Conservation (phyloP, 352 stramenopile species). For the Aphanomyces euteiches region DNA sequence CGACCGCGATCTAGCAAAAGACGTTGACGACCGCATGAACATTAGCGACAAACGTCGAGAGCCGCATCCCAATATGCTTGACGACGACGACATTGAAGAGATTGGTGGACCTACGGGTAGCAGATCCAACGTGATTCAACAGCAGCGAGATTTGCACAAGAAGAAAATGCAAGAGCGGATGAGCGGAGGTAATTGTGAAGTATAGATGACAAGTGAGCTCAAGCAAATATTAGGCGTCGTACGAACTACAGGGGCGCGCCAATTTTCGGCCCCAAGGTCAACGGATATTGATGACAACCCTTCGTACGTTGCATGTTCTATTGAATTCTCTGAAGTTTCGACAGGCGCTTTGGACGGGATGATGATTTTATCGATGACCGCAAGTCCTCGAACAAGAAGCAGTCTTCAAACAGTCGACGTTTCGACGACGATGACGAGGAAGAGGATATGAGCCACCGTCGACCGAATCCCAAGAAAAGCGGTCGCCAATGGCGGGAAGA, state of each 20-base stretch:
- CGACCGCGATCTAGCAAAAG: conserved; percentile 42
- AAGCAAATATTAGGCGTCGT: conserved; percentile 51
- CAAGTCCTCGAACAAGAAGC: background rate
- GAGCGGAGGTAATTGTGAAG: conserved; percentile 48
- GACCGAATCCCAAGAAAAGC: conserved; percentile 28
- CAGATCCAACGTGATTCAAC: conserved; percentile 73
- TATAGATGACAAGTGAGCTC: background rate
- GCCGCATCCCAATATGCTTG: conserved; percentile 67
- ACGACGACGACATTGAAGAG: conserved; percentile 76
- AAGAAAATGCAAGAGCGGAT: conserved; percentile 83
- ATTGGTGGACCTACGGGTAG: conserved; percentile 48
- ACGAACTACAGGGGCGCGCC: conserved; percentile 62
- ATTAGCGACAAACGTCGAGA: conserved; percentile 46
- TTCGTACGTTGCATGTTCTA: conserved; percentile 45
- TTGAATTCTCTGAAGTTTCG: background rate
- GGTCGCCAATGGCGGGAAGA: conserved; percentile 26
- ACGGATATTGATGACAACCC: conserved; percentile 76
- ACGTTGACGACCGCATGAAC: conserved; percentile 60
- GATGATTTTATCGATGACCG: conserved; percentile 43
- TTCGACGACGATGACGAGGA: conserved; percentile 54
- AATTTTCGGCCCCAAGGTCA: conserved; percentile 69
- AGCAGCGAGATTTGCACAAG: conserved; percentile 81
- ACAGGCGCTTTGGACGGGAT: conserved; percentile 67
- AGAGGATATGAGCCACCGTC: conserved; percentile 40
- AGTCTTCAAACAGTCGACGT: conserved; percentile 20